These are phyloP conservation scores for Cymbopogon flexuosus DNA, from an alignment of 202 grass and related monocot genomes.

Conservation along the genomic window DNA sequence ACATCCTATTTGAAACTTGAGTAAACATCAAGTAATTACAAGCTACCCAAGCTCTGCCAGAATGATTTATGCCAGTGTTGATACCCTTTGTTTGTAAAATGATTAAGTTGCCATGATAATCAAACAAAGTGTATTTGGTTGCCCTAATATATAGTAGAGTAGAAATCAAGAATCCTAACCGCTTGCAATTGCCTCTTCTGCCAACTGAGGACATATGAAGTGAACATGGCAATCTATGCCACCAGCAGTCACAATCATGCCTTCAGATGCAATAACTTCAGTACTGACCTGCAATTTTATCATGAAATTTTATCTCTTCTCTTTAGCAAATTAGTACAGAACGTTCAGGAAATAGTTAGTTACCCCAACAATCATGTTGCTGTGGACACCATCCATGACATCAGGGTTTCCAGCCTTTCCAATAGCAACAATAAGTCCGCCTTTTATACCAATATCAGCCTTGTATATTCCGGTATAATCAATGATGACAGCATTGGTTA, in stretches of 20 bases:
- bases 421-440: constrained; percentile 58
- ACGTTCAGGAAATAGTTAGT: constrained; percentile 21
- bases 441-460: constrained; percentile 95
- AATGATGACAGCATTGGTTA: constrained; percentile 93
- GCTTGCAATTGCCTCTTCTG: constrained; percentile 77
- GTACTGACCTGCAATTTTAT: constrained; percentile 73
- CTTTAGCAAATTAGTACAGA: constrained; percentile 19
- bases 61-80: neutral
- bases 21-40: neutral
- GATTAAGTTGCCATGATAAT: neutral
- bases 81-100: neutral
- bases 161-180: constrained; percentile 52
- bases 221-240: constrained; percentile 97
- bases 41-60: neutral
- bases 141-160: neutral
- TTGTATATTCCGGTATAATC: constrained; percentile 98
- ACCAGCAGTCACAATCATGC: constrained; percentile 94
- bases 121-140: neutral
- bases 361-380: constrained; percentile 95
- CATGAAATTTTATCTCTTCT: neutral
- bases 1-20: neutral
- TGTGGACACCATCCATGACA: constrained; percentile 78
- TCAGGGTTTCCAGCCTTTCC: constrained; percentile 97
- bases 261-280: constrained; percentile 91
- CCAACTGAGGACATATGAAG: constrained; percentile 93